Percentiles rank a stretch among this genome's conserved stretches.
These are phyloP conservation scores for Calycina marina DNA, from an alignment of 2,329 filamentous ascomycete species.

Conservation along the genomic window DNA sequence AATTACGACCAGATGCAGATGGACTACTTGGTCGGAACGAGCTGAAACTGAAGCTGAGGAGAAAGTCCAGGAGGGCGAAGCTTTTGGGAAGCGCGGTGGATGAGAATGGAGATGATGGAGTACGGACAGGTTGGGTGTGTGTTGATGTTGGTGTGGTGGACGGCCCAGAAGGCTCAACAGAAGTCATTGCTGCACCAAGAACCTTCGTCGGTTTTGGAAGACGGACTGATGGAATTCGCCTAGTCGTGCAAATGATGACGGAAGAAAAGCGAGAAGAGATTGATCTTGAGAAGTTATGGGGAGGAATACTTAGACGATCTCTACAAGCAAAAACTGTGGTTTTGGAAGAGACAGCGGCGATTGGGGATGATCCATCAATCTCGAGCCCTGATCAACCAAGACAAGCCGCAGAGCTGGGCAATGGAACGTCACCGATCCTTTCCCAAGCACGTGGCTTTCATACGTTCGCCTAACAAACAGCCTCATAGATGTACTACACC, in stretches of 20 bases:
- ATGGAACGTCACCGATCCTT: not conserved
- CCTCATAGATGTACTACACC: too few species aligned
- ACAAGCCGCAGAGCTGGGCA: constrained; percentile 1
- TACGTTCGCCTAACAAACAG: constrained; percentile 4
- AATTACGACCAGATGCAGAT: constrained; percentile 65
- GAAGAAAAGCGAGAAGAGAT: constrained; percentile 54
- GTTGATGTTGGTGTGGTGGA: constrained; percentile 69
- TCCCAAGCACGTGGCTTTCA: constrained; percentile 7
- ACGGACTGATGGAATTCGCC: constrained; percentile 36
- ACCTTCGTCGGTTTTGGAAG: constrained; percentile 67
- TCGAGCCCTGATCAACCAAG: not conserved
- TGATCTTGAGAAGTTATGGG: constrained; percentile 51
- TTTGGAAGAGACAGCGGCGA: constrained; percentile 17
- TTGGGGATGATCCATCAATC: constrained; percentile 1
- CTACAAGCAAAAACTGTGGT: constrained; percentile 24
- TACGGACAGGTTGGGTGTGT: constrained; percentile 91
- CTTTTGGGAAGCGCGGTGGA: constrained; percentile 57
- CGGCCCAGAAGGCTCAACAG: constrained; percentile 28
- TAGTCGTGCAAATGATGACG: constrained; percentile 60
- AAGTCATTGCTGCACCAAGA: constrained; percentile 30
- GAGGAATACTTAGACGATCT: constrained; percentile 17
- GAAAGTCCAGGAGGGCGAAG: constrained; percentile 69
- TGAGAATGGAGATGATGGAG: constrained; percentile 61
- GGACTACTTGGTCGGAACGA: constrained; percentile 83
- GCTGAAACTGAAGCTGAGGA: constrained; percentile 70